phyloP scores from a whole-genome alignment of 208 protist species.

The Leishmania gerbilli region DNA sequence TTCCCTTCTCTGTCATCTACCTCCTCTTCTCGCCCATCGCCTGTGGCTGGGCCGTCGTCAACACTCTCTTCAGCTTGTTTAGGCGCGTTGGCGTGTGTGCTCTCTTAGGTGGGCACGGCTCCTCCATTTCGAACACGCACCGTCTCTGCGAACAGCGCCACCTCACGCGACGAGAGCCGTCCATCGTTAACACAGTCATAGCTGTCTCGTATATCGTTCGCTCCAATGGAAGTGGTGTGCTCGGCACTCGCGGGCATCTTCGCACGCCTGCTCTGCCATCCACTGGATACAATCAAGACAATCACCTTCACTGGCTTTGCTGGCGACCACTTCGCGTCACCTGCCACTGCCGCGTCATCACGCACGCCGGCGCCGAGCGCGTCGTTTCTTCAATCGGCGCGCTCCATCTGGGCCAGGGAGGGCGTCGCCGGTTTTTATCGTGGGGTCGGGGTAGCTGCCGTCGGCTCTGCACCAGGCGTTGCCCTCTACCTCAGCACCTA shows the following conservation, averaged over 20 bases:
- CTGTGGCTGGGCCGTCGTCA: neutral
- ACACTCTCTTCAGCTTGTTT: neutral
- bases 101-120: neutral
- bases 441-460: constrained; percentile 68
- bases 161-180: neutral
- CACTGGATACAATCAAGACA: constrained; percentile 87
- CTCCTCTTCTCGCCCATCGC: neutral
- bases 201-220: neutral
- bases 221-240: constrained; percentile 51
- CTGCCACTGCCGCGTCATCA: neutral
- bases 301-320: constrained; percentile 76
- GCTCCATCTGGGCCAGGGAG: constrained; percentile 51
- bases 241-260: constrained; percentile 63
- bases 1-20: neutral
- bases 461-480: constrained; percentile 77
- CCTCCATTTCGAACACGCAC: neutral
- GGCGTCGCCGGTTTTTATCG: constrained; percentile 81
- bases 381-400: constrained; percentile 24
- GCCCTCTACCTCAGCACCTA: constrained; percentile 84
- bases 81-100: neutral
- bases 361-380: neutral
- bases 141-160: neutral
- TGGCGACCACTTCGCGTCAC: constrained; percentile 18
- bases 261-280: constrained; percentile 71
- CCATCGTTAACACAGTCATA: neutral